These are phyloP conservation scores for Przewalskia tangutica DNA, from an alignment of 257 asterid genomes.

Conservation along the genomic window DNA sequence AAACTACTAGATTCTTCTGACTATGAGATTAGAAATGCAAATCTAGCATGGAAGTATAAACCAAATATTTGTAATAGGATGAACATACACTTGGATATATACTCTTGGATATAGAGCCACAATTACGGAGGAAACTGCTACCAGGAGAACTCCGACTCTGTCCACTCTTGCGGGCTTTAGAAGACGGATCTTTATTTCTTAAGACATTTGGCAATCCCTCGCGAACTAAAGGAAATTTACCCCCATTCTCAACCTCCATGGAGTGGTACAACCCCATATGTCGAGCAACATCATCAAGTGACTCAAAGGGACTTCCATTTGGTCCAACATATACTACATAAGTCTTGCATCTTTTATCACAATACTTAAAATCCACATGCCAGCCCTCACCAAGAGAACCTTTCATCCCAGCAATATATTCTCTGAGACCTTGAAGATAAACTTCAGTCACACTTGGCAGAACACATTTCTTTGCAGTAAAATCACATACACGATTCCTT, in stretches of 20 bases:
- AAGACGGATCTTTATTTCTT: conserved; percentile 37
- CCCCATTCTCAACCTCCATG: conserved; percentile 23
- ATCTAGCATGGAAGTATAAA: not conserved
- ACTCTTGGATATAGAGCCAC: not conserved
- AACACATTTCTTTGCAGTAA: conserved; percentile 19
- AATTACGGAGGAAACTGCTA: conserved; percentile 24
- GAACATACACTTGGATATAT: conserved; percentile 3
- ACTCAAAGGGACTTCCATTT: conserved; percentile 63
- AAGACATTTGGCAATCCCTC: conserved; percentile 22
- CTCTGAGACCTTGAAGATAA: conserved; percentile 59
- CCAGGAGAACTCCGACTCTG: conserved; percentile 29
- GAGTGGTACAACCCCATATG: conserved; percentile 47
- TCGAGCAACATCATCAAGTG: conserved; percentile 67
- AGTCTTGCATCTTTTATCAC: conserved; percentile 38
- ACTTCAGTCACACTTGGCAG: conserved; percentile 31
- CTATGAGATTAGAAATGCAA: not conserved
- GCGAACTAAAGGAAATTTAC: conserved; percentile 18
- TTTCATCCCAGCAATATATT: conserved; percentile 53
- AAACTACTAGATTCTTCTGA: not conserved
- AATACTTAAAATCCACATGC: conserved; percentile 66
- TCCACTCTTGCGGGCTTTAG: conserved; percentile 21
- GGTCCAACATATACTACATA: conserved; percentile 58
- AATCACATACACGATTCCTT: conserved; percentile 19
- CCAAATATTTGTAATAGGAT: not conserved
- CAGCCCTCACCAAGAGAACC: conserved; percentile 74